A percentile compares a stretch with the other conserved stretches of the same genome.
Conservation (phyloP, 306 rosid species). For the cucumber (Cucumis sativus) region DNA sequence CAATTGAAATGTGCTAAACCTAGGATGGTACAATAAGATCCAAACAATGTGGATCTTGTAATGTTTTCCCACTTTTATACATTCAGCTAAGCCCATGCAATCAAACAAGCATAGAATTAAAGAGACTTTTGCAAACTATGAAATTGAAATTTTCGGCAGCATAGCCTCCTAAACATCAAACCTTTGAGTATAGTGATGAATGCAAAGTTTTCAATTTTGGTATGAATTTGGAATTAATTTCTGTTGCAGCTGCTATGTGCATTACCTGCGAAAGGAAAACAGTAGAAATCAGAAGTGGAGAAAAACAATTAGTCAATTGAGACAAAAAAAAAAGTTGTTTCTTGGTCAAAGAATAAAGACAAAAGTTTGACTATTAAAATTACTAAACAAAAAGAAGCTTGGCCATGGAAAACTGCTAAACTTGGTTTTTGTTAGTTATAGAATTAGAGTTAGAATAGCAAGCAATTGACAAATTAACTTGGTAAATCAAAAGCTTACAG, state of each 20-base stretch:
- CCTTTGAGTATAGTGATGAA: constrained; percentile 61
- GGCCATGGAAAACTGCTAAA: not conserved
- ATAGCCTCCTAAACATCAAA: constrained; percentile 20
- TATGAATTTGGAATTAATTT: constrained; percentile 66
- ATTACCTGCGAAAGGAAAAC: constrained; percentile 46
- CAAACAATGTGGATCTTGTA: not conserved
- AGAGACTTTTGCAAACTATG: not conserved
- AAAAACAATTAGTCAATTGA: not conserved
- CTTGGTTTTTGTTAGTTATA: not conserved
- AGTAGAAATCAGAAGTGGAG: not conserved
- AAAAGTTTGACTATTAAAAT: not conserved
- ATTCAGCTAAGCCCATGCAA: not conserved
- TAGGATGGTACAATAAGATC: not conserved
- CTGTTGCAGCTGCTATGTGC: constrained; percentile 92
- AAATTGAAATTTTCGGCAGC: not conserved
- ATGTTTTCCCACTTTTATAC: not conserved
- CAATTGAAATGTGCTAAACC: not conserved
- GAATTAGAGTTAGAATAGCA: not conserved
- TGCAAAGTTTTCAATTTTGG: constrained; percentile 75
- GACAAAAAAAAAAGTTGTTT: not conserved
- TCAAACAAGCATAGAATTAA: not conserved
- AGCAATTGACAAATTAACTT: not conserved
- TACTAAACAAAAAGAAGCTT: not conserved
- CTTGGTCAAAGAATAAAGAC: not conserved
- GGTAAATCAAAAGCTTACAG: constrained; percentile 41